These are phyloP conservation scores for Exutisphaerella laricina DNA, from an alignment of 2,329 filamentous ascomycete species.

Conservation along the genomic window DNA sequence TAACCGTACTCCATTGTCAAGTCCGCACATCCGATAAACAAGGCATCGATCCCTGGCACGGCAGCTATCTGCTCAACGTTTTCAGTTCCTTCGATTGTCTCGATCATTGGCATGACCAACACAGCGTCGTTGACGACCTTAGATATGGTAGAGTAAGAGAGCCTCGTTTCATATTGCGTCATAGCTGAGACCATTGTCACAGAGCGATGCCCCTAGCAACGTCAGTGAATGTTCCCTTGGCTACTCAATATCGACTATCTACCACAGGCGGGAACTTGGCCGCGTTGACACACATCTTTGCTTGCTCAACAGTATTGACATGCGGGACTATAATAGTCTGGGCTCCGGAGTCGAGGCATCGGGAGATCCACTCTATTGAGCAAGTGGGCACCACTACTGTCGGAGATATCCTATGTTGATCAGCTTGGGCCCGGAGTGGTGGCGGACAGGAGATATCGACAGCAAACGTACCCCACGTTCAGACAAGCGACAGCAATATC, in stretches of 20 bases:
- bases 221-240: too few species aligned
- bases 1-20: conserved; percentile 15
- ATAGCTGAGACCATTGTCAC: conserved; percentile 15
- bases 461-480: conserved; percentile 13
- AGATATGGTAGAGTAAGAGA: conserved; percentile 12
- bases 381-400: conserved; percentile 12
- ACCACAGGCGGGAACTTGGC: conserved; percentile 11
- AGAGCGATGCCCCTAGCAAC: conserved; percentile 8
- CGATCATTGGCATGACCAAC: conserved; percentile 14
- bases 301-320: conserved; percentile 16
- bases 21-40: conserved; percentile 15
- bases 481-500: conserved; percentile 11
- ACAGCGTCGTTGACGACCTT: conserved; percentile 11
- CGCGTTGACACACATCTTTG: conserved; percentile 11
- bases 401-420: conserved; percentile 12
- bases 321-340: conserved; percentile 15
- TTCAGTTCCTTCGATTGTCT: conserved; percentile 10
- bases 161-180: conserved; percentile 13
- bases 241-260: too few species aligned
- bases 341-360: conserved; percentile 11
- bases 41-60: conserved; percentile 11
- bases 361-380: conserved; percentile 12
- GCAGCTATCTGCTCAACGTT: conserved; percentile 14
- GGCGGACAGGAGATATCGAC: too few species aligned
- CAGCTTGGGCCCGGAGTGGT: too few species aligned